Percentiles rank a stretch among this genome's conserved stretches.
phyloP scores from a whole-genome alignment of 2,329 filamentous ascomycete genomes.

The Sarocladiaceae sp. region DNA sequence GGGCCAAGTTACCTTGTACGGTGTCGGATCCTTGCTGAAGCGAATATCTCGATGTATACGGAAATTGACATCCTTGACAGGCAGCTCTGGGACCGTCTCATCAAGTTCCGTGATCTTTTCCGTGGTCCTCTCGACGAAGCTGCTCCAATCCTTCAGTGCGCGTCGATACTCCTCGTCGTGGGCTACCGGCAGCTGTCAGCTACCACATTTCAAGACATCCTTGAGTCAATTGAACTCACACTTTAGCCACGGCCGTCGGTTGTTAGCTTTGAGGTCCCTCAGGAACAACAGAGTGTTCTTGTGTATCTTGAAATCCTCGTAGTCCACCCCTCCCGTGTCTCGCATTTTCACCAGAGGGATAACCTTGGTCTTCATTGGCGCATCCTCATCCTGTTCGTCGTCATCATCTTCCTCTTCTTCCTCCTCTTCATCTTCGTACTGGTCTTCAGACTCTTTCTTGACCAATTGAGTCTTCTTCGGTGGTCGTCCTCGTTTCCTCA shows the following conservation, averaged over 20 bases:
- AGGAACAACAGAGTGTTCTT: conserved; percentile 53
- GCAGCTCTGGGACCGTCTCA: conserved; percentile 78
- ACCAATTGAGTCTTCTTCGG: background rate
- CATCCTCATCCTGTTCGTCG: conserved; percentile 31
- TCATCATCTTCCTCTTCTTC: conserved; percentile 24
- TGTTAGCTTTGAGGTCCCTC: conserved; percentile 52
- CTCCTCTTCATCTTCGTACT: conserved; percentile 19
- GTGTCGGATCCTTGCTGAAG: conserved; percentile 77
- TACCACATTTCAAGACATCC: too few species aligned
- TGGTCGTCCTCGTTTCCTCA: conserved; percentile 19
- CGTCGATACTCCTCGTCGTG: conserved; percentile 75
- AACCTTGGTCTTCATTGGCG: conserved; percentile 26
- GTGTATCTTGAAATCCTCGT: conserved; percentile 47
- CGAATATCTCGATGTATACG: conserved; percentile 83
- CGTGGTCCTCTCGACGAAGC: conserved; percentile 68
- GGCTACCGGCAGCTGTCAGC: conserved; percentile 37
- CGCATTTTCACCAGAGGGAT: conserved; percentile 30
- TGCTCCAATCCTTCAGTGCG: conserved; percentile 73
- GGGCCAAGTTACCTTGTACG: conserved; percentile 63
- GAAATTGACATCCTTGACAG: conserved; percentile 78
- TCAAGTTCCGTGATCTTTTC: conserved; percentile 66
- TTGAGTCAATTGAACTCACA: too few species aligned
- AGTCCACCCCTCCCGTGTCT: conserved; percentile 31
- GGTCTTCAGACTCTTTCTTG: conserved; percentile 13
- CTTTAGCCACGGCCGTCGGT: conserved; percentile 53